phyloP scores from a whole-genome alignment of 768 basidiomycete genomes.

The Tulasnella sp. region DNA sequence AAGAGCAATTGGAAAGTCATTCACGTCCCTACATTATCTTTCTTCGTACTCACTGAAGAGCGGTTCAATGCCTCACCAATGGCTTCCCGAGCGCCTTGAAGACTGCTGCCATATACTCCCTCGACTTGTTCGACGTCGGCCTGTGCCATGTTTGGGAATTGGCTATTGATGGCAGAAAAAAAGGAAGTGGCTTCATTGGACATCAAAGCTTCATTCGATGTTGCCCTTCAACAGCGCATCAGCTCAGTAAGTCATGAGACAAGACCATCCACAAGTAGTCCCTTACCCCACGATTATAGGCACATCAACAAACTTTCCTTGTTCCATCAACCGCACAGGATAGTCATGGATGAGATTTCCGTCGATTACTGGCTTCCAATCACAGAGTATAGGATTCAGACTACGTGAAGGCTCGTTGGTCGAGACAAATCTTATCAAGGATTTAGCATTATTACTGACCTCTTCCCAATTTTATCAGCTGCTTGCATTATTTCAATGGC shows the following conservation, averaged over 20 bases:
- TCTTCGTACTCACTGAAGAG: background rate
- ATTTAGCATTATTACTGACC: background rate
- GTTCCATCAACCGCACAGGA: conserved; percentile 35
- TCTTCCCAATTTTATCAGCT: conserved; percentile 10
- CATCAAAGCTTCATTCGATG: conserved; percentile 42
- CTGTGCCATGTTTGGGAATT: background rate
- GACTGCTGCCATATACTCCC: background rate
- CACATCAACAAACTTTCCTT: conserved; percentile 37
- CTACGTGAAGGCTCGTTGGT: conserved; percentile 36
- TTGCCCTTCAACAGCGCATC: conserved; percentile 36
- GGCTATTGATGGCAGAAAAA: background rate
- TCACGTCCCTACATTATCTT: background rate
- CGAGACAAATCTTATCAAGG: conserved; percentile 25
- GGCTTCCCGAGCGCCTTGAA: background rate
- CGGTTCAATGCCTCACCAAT: conserved; percentile 1
- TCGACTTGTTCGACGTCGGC: background rate
- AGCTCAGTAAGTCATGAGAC: background rate
- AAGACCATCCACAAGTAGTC: conserved; percentile 15
- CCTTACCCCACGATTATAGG: conserved; percentile 46
- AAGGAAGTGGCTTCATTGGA: background rate
- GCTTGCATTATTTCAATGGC: conserved; percentile 34
- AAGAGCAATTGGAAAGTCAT: background rate
- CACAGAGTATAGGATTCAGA: background rate
- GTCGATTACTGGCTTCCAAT: conserved; percentile 37
- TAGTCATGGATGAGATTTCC: conserved; percentile 38